These are phyloP conservation scores for Mycothermus thermophilus DNA, from an alignment of 495 filamentous ascomycete species.

Conservation along the genomic window DNA sequence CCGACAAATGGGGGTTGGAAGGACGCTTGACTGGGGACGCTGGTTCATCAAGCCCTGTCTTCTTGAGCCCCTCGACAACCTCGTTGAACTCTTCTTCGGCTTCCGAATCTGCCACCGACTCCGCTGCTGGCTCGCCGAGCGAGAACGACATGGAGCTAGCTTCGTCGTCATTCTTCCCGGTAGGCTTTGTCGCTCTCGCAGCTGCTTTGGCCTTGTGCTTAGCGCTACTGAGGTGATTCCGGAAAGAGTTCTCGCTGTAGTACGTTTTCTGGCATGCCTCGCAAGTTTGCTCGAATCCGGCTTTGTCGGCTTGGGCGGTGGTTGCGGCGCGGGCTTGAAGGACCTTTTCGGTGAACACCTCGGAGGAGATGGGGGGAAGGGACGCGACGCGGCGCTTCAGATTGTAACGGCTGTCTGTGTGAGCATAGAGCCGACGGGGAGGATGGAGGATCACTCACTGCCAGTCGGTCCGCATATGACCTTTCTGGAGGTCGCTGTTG, in stretches of 20 bases:
- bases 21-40: constrained; percentile 41
- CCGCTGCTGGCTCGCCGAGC: constrained; percentile 58
- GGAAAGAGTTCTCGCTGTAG: constrained; percentile 89
- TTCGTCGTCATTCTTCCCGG: constrained; percentile 43
- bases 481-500: constrained; percentile 80
- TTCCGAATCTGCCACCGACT: constrained; percentile 42
- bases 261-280: constrained; percentile 78
- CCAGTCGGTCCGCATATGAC: constrained; percentile 96
- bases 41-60: constrained; percentile 51
- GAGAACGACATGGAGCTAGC: constrained; percentile 83
- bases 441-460: constrained; percentile 51
- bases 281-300: constrained; percentile 75
- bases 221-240: constrained; percentile 81
- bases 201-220: constrained; percentile 68
- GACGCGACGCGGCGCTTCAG: constrained; percentile 89
- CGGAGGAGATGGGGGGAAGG: constrained; percentile 80
- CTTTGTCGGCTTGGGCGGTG: constrained; percentile 72
- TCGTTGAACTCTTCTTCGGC: constrained; percentile 63
- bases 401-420: constrained; percentile 93
- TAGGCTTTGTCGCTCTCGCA: constrained; percentile 16
- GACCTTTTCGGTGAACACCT: constrained; percentile 92
- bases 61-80: constrained; percentile 65
- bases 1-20: constrained; percentile 42
- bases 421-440: no score
- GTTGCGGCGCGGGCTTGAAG: constrained; percentile 78